Conservation (phyloP, 2,329 filamentous ascomycete genomes). For the Colletotrichum spaethianum region DNA sequence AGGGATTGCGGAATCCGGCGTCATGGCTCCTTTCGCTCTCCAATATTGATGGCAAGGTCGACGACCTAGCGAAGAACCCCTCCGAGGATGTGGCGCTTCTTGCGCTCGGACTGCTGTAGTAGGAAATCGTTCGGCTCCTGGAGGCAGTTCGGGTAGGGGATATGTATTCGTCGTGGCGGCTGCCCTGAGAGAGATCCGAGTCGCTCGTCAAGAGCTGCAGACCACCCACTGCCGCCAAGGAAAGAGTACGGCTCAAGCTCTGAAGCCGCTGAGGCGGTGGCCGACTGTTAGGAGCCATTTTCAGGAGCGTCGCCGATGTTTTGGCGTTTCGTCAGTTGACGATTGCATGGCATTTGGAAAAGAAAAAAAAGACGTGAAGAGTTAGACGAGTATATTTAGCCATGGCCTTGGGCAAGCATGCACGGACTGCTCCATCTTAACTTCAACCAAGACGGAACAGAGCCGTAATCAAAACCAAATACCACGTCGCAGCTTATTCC, state of each 20-base stretch:
- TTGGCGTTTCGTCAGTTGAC: neutral
- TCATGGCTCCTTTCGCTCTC: neutral
- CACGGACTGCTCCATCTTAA: neutral
- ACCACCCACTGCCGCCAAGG: constrained; percentile 6
- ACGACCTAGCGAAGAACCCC: neutral
- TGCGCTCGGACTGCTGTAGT: neutral
- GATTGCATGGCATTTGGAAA: neutral
- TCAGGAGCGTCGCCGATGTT: neutral
- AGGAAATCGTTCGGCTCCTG: neutral
- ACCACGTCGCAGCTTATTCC: neutral
- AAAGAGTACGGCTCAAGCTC: constrained; percentile 7
- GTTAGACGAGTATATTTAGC: neutral
- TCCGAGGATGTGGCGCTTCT: neutral
- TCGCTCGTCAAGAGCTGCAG: constrained; percentile 25
- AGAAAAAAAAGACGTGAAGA: no score
- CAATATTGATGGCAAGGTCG: constrained; percentile 9
- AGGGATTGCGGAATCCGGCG: constrained; percentile 5
- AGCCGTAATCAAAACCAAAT: neutral
- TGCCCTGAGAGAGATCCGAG: neutral
- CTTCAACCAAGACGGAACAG: neutral
- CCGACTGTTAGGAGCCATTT: neutral
- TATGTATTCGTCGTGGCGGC: neutral
- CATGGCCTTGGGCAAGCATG: neutral
- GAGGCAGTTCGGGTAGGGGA: constrained; percentile 7
- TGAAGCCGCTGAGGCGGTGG: neutral